phyloP scores from a whole-genome alignment of 805 yeast species.

The Isabelozyma heimii region DNA sequence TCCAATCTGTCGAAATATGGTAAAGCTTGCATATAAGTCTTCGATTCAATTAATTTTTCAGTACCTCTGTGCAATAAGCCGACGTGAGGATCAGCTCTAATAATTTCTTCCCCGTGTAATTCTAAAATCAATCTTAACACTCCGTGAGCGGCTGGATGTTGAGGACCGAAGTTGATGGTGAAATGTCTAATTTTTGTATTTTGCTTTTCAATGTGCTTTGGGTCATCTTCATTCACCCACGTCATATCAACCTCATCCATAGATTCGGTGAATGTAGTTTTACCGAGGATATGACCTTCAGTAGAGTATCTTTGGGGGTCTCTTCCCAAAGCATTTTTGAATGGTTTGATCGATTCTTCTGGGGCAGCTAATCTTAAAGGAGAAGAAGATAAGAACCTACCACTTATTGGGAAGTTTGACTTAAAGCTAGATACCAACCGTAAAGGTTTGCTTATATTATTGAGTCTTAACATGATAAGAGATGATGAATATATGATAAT shows the following conservation, averaged over 20 bases:
- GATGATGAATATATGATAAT: neutral
- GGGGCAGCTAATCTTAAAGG: constrained; percentile 18
- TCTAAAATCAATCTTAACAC: constrained; percentile 83
- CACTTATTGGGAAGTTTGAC: constrained; percentile 2
- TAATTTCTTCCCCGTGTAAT: constrained; percentile 84
- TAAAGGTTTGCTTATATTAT: constrained; percentile 9
- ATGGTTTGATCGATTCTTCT: constrained; percentile 29
- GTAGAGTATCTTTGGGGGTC: constrained; percentile 32
- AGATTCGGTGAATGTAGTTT: constrained; percentile 44
- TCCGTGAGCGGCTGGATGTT: constrained; percentile 95
- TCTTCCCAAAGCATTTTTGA: constrained; percentile 36
- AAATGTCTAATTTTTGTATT: constrained; percentile 72
- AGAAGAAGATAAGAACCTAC: constrained; percentile 14
- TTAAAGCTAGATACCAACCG: constrained; percentile 8
- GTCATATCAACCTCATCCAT: constrained; percentile 46
- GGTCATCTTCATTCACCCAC: constrained; percentile 44
- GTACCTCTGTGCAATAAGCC: constrained; percentile 88
- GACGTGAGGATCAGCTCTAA: constrained; percentile 85
- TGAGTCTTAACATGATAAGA: constrained; percentile 23
- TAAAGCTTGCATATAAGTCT: constrained; percentile 83
- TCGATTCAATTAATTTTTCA: constrained; percentile 81
- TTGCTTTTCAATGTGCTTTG: constrained; percentile 39
- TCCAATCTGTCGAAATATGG: constrained; percentile 88
- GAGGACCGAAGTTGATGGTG: constrained; percentile 90
- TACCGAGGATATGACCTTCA: constrained; percentile 27